Percentiles rank a stretch among this genome's conserved stretches.
phyloP scores from a whole-genome alignment of 2,329 filamentous ascomycete genomes.

The Epichloe sp. region DNA sequence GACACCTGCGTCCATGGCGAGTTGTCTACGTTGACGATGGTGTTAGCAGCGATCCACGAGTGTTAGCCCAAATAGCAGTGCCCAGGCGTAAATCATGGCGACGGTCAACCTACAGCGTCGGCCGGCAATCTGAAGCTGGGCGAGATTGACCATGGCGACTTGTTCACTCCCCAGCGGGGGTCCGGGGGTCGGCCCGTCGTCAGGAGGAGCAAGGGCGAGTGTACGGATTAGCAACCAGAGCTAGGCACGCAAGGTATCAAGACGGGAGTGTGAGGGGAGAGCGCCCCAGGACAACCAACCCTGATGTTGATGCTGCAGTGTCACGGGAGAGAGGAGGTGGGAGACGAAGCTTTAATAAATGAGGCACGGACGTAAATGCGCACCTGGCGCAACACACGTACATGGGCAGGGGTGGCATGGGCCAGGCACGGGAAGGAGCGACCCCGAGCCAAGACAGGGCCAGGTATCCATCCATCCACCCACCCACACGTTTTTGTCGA shows the following conservation, averaged over 20 bases:
- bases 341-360: not conserved
- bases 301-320: not conserved
- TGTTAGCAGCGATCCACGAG: not conserved
- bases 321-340: not conserved
- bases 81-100: not conserved
- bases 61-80: no score
- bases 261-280: not conserved
- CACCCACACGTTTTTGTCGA: no score
- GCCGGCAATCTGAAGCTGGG: not conserved
- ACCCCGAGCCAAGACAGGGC: not conserved
- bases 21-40: not conserved
- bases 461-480: not conserved
- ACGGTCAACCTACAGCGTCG: conserved; percentile 1
- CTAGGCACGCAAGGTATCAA: not conserved
- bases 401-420: not conserved
- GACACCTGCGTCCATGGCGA: conserved; percentile 8
- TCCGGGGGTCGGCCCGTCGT: not conserved
- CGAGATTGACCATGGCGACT: not conserved
- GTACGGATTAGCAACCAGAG: not conserved
- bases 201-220: not conserved
- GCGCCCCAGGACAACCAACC: not conserved
- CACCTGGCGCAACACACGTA: no score
- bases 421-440: not conserved
- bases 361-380: not conserved
- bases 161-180: not conserved